A percentile compares a stretch with the other conserved stretches of the same genome.
phyloP scores from a whole-genome alignment of 1,284 basidiomycete species.

The Leccinum insolens region DNA sequence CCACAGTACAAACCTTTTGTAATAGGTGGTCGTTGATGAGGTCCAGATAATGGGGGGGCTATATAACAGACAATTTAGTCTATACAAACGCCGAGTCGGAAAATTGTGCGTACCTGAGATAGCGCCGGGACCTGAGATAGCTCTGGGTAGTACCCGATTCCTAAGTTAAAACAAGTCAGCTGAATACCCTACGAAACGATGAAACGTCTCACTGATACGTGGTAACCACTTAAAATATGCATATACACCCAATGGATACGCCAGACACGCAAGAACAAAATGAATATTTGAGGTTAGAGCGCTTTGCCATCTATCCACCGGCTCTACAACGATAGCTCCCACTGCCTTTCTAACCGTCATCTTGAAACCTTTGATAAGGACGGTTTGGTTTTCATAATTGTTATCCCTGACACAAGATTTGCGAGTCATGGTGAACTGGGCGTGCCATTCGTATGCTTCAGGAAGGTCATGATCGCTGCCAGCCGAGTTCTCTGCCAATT shows the following conservation, averaged over 20 bases:
- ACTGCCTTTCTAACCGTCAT: too few species aligned
- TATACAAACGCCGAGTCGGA: neutral
- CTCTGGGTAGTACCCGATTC: too few species aligned
- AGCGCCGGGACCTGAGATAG: neutral
- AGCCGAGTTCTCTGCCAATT: too few species aligned
- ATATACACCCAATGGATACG: too few species aligned
- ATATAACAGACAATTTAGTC: neutral
- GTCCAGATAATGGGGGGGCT: neutral
- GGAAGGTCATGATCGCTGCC: too few species aligned
- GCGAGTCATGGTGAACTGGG: too few species aligned
- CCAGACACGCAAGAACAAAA: too few species aligned
- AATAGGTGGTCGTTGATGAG: neutral
- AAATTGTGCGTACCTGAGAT: neutral
- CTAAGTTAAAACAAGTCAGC: neutral
- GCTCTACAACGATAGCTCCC: too few species aligned
- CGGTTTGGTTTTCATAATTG: neutral
- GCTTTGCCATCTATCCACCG: too few species aligned
- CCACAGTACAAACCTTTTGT: neutral
- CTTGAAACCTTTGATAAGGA: constrained; percentile 1
- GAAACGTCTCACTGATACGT: too few species aligned
- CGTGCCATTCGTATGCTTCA: neutral
- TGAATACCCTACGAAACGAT: neutral
- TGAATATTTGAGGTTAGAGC: neutral
- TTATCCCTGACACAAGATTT: neutral
- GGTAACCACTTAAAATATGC: too few species aligned